Evolutionary conservation across 805 yeast species (phyloP).

Genomic region (Candida coquimbonensis): DNA sequence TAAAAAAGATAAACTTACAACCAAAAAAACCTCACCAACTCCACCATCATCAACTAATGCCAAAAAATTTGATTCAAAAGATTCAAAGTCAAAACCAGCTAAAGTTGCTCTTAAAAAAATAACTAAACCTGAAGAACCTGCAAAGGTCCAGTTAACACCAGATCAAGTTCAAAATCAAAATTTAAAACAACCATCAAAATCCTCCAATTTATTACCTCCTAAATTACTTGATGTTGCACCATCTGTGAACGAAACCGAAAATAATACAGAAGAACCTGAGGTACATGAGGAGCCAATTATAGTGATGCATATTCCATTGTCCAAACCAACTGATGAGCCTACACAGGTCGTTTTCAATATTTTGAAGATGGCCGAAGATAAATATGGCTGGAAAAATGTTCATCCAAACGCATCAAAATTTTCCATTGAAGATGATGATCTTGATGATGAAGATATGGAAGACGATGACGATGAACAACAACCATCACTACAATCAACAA

Average conservation of each 20-base stretch:
- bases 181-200: slow-evolving; percentile 16
- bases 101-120: not conserved
- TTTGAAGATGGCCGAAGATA: slow-evolving; percentile 67
- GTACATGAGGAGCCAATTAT: slow-evolving; percentile 37
- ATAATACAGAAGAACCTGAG: not conserved
- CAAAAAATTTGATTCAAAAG: not conserved
- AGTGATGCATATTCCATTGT: slow-evolving; percentile 47
- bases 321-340: slow-evolving; percentile 41
- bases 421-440: slow-evolving; percentile 48
- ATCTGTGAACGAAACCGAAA: not conserved
- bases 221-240: slow-evolving; percentile 10
- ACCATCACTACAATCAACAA: slow-evolving; percentile 2
- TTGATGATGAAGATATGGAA: slow-evolving; percentile 33
- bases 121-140: not conserved
- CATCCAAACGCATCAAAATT: slow-evolving; percentile 63
- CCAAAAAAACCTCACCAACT: not conserved
- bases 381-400: slow-evolving; percentile 70
- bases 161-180: slow-evolving; percentile 16
- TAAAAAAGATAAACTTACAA: not conserved
- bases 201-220: slow-evolving; percentile 15
- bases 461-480: slow-evolving; percentile 34
- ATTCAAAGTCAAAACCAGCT: not conserved
- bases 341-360: slow-evolving; percentile 67
- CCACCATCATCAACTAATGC: not conserved
- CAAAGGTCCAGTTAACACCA: slow-evolving; percentile 7